Evolutionary conservation across 441 rosid genomes (phyloP).

Genomic region (Biscutella laevigata): DNA sequence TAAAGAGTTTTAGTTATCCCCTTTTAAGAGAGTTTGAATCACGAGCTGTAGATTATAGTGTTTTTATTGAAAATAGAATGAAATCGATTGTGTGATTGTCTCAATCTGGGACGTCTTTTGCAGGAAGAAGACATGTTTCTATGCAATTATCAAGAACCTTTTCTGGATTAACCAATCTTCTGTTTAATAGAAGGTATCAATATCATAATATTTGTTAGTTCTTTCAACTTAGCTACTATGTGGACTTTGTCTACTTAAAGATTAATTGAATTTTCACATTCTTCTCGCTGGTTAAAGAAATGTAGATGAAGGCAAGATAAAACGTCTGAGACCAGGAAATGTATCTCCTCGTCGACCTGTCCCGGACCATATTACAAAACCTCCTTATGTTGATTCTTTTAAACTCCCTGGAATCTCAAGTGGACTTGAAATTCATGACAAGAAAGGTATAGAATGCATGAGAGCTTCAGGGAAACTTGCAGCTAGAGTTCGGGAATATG

Average conservation of each 20-base stretch:
- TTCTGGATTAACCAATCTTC: conserved; percentile 53
- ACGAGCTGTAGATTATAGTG: neutral
- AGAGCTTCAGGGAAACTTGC: conserved; percentile 91
- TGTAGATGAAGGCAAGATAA: conserved; percentile 43
- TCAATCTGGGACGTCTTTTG: neutral
- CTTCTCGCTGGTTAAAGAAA: conserved; percentile 28
- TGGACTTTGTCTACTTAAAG: neutral
- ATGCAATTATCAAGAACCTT: conserved; percentile 59
- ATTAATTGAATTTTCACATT: neutral
- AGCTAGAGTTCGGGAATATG: conserved; percentile 69
- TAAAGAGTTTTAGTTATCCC: neutral
- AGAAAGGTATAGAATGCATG: conserved; percentile 68
- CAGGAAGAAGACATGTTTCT: conserved; percentile 53
- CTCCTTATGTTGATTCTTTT: conserved; percentile 56
- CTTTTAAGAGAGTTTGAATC: neutral
- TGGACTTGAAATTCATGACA: conserved; percentile 68
- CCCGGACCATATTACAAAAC: conserved; percentile 53
- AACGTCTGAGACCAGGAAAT: conserved; percentile 55
- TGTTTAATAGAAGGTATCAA: conserved; percentile 67
- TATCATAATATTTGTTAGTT: conserved; percentile 11
- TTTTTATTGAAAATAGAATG: neutral
- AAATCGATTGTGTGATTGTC: neutral
- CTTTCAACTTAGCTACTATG: neutral
- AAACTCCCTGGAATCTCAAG: conserved; percentile 59
- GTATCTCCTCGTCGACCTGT: conserved; percentile 68